Base-by-base conservation (phyloP, 2,329 filamentous ascomycete species). In the Fusarium sarcochroum region DNA sequence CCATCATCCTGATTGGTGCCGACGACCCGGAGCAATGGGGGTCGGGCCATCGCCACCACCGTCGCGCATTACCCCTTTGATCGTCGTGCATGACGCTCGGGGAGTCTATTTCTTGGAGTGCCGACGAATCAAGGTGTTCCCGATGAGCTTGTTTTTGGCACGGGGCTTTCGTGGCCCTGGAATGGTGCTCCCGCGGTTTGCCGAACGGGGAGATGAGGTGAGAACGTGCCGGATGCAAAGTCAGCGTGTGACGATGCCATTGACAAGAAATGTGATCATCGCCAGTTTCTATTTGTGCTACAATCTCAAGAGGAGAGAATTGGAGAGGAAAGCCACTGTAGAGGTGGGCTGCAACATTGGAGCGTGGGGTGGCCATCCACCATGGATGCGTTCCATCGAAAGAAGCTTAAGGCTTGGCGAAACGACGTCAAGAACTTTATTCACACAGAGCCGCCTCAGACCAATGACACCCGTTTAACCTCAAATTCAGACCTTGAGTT, bases 1-100 rank as follows among this genome's bases (percentile, higher is more conserved):
- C 30, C 50, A 23, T 54, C 6, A 40, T 18, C 15, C 49, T 49
- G 66, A 69, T 69, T 67, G 66, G 66, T 53, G 66, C 66, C 66
- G 66, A 69, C 66, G 66, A 69, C 66, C 66, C 66, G 66, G 70
- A 68, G 51, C 44, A 45, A 58, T 47, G 63, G 60, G 60, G 66
- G 65, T 53, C 66, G 66, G 66, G 41, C 44, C 57, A 63, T 69
- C 66, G 66, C 66, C 66, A 56, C 66, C 58, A 58, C 48, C 50
- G 66, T 67, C 44, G 44, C n/a, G 44, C 66, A 66, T 71, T 72
- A 32, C 70, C 66, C 14, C 56, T 54, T 73, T 62, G 48, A 68
- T 64, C 50, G 40, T 45, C 55, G 37, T 68, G 70, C 70, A 71
- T 72, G 66, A 62, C 46, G 54, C 52, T 56, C 57, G 68, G 56